Base-by-base conservation (phyloP, 2,329 filamentous ascomycete genomes). In the Hypoxylon sp. region DNA sequence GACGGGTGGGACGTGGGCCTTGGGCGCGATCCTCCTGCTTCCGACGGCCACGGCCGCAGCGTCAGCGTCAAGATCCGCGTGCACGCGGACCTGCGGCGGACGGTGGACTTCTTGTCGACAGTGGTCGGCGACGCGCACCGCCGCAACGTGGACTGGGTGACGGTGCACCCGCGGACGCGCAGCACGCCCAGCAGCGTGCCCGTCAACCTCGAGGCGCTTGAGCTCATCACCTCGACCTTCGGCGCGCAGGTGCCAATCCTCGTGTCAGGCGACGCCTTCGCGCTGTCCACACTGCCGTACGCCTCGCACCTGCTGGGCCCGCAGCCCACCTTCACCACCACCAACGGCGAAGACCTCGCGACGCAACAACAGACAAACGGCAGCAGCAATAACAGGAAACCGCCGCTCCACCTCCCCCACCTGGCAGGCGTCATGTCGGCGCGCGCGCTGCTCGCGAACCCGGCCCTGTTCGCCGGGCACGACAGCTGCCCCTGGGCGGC, bases 21-120 rank as follows among this genome's bases (percentile, higher is more conserved):
- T 33, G 5, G 10, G n/a, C 10, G n/a, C 13, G 31, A 35, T 5
- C n/a, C n/a, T n/a, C n/a, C n/a, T n/a, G n/a, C n/a, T n/a, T 35
- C 31, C 5, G n/a, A 35, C n/a, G 78, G 72, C 49, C 58, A 47
- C 4, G 83, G 82, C 0, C 72, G 83, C 56, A 87, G 83, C 64
- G 82, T 91, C 10, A 89, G 86, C 69, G 84, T 89, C 62, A 90
- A 91, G 75, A 90, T 90, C 37, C 78, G 88, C 2, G 81, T 91
- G 5, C 87, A 89, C 68, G 81, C 82, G 43, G 86, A 91, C 68
- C 67, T 90, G 9, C 77, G 83, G 42, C 79, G 75, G 71, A 85
- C 83, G 3, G 78, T 88, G 51, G 82, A 86, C 66, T 90, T 88
- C 67, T 78, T 91, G 49, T 79, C 81, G 51, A 83, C 83, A 0